These are phyloP conservation scores for Xylaria nigripes DNA, from an alignment of 495 filamentous ascomycete species.

Conservation along the genomic window DNA sequence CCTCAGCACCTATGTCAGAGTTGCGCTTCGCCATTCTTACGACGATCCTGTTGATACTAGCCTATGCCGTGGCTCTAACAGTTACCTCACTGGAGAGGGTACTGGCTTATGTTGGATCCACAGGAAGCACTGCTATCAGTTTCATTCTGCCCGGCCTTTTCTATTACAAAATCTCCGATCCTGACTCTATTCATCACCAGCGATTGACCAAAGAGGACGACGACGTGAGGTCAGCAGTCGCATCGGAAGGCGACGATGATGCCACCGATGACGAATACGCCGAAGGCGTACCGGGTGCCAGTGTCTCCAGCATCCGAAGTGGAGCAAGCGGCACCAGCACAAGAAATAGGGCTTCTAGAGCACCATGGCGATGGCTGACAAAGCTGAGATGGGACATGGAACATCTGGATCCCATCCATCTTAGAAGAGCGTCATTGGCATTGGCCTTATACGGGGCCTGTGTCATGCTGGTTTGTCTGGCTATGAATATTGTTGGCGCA, in stretches of 20 bases:
- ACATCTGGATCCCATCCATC: conserved; percentile 42
- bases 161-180: conserved; percentile 94
- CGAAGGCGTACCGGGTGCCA: conserved; percentile 40
- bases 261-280: conserved; percentile 21
- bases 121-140: conserved; percentile 86
- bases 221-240: conserved; percentile 43
- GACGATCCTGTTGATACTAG: conserved; percentile 70
- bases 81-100: conserved; percentile 85
- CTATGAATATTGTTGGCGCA: conserved; percentile 72
- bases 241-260: conserved; percentile 40
- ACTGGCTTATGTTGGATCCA: conserved; percentile 90
- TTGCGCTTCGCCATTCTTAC: conserved; percentile 85
- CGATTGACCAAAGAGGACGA: conserved; percentile 85
- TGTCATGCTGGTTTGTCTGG: conserved; percentile 84
- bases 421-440: conserved; percentile 64
- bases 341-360: conserved; percentile 16
- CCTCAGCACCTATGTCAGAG: conserved; percentile 59
- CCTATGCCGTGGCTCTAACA: conserved; percentile 80
- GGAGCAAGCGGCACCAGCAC: conserved; percentile 25
- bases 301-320: conserved; percentile 39
- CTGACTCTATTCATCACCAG: conserved; percentile 74
- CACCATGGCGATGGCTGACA: conserved; percentile 30
- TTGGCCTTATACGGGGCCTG: conserved; percentile 74
- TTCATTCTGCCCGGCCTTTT: conserved; percentile 95
- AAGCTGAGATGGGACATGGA: conserved; percentile 43